These are phyloP conservation scores for Fusarium buxicola DNA, from an alignment of 2,329 filamentous ascomycete genomes.

Conservation along the genomic window DNA sequence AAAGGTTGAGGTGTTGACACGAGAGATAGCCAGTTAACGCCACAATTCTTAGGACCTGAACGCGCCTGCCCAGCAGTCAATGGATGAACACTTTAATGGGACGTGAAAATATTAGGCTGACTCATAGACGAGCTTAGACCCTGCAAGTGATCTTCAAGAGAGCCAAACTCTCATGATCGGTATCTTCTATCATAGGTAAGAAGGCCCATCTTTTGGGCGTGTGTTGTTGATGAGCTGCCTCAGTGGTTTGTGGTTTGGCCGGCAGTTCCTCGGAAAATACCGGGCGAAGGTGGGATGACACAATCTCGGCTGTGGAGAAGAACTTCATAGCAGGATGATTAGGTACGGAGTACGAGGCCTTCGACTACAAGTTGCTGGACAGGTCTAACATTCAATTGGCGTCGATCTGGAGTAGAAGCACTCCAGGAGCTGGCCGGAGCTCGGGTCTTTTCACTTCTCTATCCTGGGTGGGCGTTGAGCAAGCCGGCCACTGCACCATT, in stretches of 20 bases:
- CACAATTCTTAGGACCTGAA: slow-evolving; percentile 6
- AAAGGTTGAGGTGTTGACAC: neutral
- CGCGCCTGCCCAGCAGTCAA: slow-evolving; percentile 31
- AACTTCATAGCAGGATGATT: too few species aligned
- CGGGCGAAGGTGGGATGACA: slow-evolving; percentile 19
- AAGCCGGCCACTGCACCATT: neutral
- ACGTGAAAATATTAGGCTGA: neutral
- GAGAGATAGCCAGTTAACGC: neutral
- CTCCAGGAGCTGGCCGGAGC: neutral
- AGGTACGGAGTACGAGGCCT: neutral
- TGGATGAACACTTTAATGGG: neutral
- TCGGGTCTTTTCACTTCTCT: neutral
- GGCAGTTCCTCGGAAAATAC: slow-evolving; percentile 31
- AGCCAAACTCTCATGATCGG: neutral
- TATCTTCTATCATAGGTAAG: neutral
- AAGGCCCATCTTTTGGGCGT: neutral
- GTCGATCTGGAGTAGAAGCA: neutral
- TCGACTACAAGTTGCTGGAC: neutral
- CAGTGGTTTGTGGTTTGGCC: slow-evolving; percentile 17
- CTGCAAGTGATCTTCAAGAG: neutral
- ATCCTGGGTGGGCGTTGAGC: neutral
- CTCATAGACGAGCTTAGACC: neutral
- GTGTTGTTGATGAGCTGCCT: slow-evolving; percentile 8
- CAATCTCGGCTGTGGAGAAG: slow-evolving; percentile 8
- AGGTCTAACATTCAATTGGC: neutral